A percentile compares a stretch with the other conserved stretches of the same genome.
phyloP scores from a whole-genome alignment of 2,329 filamentous ascomycete genomes.

The Scedosporium dehoogii region DNA sequence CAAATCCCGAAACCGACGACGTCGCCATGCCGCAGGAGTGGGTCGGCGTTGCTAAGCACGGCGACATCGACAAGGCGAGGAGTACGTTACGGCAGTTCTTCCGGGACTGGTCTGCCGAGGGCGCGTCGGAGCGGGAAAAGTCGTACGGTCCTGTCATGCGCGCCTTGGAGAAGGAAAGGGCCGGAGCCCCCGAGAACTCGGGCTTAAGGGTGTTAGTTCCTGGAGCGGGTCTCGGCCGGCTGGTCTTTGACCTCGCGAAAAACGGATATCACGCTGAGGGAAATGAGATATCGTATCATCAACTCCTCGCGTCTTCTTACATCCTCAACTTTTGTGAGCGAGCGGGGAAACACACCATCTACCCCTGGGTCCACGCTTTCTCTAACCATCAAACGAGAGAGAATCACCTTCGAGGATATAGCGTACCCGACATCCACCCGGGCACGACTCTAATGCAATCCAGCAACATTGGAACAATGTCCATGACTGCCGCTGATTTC shows the following conservation, averaged over 20 bases:
- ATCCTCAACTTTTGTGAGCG: slow-evolving; percentile 58
- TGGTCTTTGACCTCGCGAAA: slow-evolving; percentile 78
- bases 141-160: slow-evolving; percentile 67
- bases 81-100: slow-evolving; percentile 92
- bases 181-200: slow-evolving; percentile 18
- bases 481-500: slow-evolving; percentile 91
- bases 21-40: slow-evolving; percentile 51
- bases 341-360: slow-evolving; percentile 59
- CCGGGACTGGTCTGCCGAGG: slow-evolving; percentile 84
- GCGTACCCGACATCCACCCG: slow-evolving; percentile 74
- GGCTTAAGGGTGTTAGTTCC: slow-evolving; percentile 68
- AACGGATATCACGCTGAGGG: slow-evolving; percentile 70
- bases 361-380: slow-evolving; percentile 80
- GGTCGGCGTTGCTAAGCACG: slow-evolving; percentile 58
- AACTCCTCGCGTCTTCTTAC: slow-evolving; percentile 75
- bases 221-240: slow-evolving; percentile 76
- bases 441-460: slow-evolving; percentile 37
- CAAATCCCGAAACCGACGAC: slow-evolving; percentile 23
- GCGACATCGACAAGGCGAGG: slow-evolving; percentile 81
- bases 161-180: slow-evolving; percentile 46
- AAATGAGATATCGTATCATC: slow-evolving; percentile 95
- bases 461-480: slow-evolving; percentile 54
- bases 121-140: slow-evolving; percentile 60
- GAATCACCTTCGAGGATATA: slow-evolving; percentile 65
- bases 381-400: slow-evolving; percentile 69